These are phyloP conservation scores for Malus orientalis DNA, from an alignment of 306 rosid genomes.

Conservation along the genomic window DNA sequence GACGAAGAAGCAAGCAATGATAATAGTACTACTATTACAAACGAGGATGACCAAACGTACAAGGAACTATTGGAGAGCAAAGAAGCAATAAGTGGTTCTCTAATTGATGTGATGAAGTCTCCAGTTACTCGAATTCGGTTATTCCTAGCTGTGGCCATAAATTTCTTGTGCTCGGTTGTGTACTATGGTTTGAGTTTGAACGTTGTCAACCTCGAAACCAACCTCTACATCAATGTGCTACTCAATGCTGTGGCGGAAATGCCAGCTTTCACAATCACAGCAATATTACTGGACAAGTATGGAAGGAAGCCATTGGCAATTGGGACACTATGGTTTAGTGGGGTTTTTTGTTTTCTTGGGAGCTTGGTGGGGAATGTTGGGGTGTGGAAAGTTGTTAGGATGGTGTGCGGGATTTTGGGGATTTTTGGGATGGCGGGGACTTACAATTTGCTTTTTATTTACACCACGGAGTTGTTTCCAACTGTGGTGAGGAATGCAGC, in stretches of 20 bases:
- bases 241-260: slow-evolving; percentile 76
- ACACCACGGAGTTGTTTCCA: slow-evolving; percentile 75
- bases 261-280: slow-evolving; percentile 77
- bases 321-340: slow-evolving; percentile 83
- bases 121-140: slow-evolving; percentile 58
- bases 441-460: slow-evolving; percentile 67
- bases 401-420: slow-evolving; percentile 69
- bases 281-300: slow-evolving; percentile 45
- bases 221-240: slow-evolving; percentile 61
- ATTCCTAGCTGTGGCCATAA: slow-evolving; percentile 48
- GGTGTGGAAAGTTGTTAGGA: slow-evolving; percentile 41
- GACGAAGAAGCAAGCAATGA: slow-evolving; percentile 44
- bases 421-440: slow-evolving; percentile 94
- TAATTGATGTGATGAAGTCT: slow-evolving; percentile 48
- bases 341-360: slow-evolving; percentile 57
- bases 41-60: neutral
- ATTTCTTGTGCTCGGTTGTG: slow-evolving; percentile 57
- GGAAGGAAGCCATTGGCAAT: slow-evolving; percentile 59
- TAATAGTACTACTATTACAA: neutral
- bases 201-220: slow-evolving; percentile 58
- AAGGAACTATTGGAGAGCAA: slow-evolving; percentile 9
- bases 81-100: slow-evolving; percentile 43
- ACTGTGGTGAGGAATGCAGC: slow-evolving; percentile 90
- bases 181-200: slow-evolving; percentile 81
- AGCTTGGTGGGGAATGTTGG: slow-evolving; percentile 34